A percentile compares a stretch with the other conserved stretches of the same genome.
These are phyloP conservation scores for Lasiodiplodia gonubiensis DNA, from an alignment of 2,329 filamentous ascomycete genomes.

Conservation along the genomic window DNA sequence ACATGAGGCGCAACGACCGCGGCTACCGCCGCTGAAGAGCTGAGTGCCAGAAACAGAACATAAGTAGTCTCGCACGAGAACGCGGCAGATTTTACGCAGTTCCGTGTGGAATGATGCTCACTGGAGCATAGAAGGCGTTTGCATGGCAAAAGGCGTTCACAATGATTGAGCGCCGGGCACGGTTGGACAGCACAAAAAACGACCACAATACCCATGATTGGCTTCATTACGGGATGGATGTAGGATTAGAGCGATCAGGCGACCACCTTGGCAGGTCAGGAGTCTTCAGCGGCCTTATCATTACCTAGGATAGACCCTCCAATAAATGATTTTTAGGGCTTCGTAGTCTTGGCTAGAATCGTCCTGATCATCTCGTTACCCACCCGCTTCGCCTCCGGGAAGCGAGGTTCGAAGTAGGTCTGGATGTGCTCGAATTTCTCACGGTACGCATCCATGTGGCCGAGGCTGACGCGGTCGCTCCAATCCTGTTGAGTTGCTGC, in stretches of 20 bases:
- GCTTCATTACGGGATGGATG: slow-evolving; percentile 12
- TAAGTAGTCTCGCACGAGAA: background rate
- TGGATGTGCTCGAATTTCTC: slow-evolving; percentile 92
- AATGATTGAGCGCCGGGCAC: slow-evolving; percentile 3
- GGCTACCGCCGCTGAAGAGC: slow-evolving; percentile 23
- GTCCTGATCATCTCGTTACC: slow-evolving; percentile 98
- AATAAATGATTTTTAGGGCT: slow-evolving; percentile 21
- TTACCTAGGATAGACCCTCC: background rate
- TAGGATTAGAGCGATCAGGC: slow-evolving; percentile 1
- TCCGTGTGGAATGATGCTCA: background rate
- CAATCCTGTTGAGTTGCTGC: slow-evolving; percentile 66
- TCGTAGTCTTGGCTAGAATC: slow-evolving; percentile 77
- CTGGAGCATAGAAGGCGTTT: slow-evolving; percentile 15
- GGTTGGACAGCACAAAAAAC: slow-evolving; percentile 8
- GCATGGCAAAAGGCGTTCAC: slow-evolving; percentile 14
- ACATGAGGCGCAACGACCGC: slow-evolving; percentile 26
- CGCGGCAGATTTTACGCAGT: background rate
- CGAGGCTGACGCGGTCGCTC: slow-evolving; percentile 90
- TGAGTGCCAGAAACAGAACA: background rate
- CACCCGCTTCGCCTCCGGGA: slow-evolving; percentile 82
- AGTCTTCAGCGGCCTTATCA: background rate
- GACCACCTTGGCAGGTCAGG: background rate
- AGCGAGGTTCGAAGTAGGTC: slow-evolving; percentile 87
- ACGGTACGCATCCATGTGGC: slow-evolving; percentile 90
- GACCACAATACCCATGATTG: slow-evolving; percentile 25